Evolutionary conservation across 345 rosid genomes (phyloP).

Genomic region (Eutrema heterophyllum): DNA sequence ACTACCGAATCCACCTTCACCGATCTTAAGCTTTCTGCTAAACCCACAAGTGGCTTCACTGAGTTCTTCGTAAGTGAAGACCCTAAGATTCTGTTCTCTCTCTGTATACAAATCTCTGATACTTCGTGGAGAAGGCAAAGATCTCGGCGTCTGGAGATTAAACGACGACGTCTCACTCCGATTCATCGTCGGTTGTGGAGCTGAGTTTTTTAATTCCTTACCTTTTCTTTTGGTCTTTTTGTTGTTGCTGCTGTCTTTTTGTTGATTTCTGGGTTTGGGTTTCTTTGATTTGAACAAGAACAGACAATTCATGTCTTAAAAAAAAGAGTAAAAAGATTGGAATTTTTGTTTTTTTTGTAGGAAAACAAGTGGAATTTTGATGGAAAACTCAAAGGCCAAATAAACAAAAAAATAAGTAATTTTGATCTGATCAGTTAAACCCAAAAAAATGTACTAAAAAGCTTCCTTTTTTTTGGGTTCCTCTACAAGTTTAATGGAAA

Average conservation of each 20-base stretch:
- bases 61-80: slow-evolving; percentile 67
- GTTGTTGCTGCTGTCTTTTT: background rate
- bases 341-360: background rate
- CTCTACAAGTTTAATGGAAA: background rate
- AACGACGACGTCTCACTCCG: slow-evolving; percentile 18
- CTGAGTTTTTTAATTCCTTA: slow-evolving; percentile 19
- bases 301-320: slow-evolving; percentile 28
- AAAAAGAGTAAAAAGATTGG: background rate
- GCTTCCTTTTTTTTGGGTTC: background rate
- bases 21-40: slow-evolving; percentile 57
- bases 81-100: slow-evolving; percentile 60
- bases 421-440: background rate
- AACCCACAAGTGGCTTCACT: slow-evolving; percentile 63
- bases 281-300: slow-evolving; percentile 36
- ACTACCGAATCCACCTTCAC: slow-evolving; percentile 89
- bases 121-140: slow-evolving; percentile 49
- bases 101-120: slow-evolving; percentile 63
- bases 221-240: slow-evolving; percentile 10
- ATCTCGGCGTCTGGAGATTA: slow-evolving; percentile 31
- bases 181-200: slow-evolving; percentile 19
- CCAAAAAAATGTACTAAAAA: slow-evolving; percentile 12
- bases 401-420: background rate
- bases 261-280: slow-evolving; percentile 20
- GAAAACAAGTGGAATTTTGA: slow-evolving; percentile 8
- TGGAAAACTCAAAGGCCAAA: background rate